A percentile compares a stretch with the other conserved stretches of the same genome.
Conservation (phyloP, 208 protist genomes). For the Leptomonas pyrrhocoris region DNA sequence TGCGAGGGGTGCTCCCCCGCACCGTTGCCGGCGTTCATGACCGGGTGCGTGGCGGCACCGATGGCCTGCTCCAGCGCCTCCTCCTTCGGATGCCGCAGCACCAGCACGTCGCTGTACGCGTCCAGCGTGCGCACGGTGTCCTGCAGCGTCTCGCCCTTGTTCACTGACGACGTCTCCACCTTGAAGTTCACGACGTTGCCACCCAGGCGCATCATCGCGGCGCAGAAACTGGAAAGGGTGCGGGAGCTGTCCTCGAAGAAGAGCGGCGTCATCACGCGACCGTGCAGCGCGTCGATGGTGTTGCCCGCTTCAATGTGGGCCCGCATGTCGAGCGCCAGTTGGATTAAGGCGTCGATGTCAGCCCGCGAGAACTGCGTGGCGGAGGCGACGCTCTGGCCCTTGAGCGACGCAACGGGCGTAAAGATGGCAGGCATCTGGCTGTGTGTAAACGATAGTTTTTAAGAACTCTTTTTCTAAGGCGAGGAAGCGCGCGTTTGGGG, state of each 20-base stretch:
- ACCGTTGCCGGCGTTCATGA: constrained; percentile 98
- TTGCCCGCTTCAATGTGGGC: constrained; percentile 50
- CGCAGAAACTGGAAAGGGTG: constrained; percentile 82
- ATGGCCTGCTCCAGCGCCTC: constrained; percentile 82
- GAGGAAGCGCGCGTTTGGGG: no score
- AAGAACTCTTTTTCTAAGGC: constrained; percentile 8
- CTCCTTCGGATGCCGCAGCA: constrained; percentile 95
- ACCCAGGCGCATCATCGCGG: constrained; percentile 84
- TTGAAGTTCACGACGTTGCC: constrained; percentile 85
- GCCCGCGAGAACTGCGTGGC: constrained; percentile 70
- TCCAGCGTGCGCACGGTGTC: constrained; percentile 88
- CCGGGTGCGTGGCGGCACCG: constrained; percentile 59
- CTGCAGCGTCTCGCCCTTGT: constrained; percentile 86
- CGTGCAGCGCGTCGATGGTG: constrained; percentile 60
- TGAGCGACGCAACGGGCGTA: constrained; percentile 61
- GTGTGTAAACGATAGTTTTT: no score
- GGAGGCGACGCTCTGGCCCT: constrained; percentile 64
- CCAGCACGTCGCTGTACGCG: constrained; percentile 95
- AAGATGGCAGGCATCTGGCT: constrained; percentile 32
- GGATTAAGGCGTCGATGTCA: constrained; percentile 73
- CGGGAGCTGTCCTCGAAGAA: constrained; percentile 89
- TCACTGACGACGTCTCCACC: constrained; percentile 73
- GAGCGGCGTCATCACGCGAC: constrained; percentile 83
- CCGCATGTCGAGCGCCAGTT: constrained; percentile 58
- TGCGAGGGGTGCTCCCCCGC: constrained; percentile 98